A percentile compares a stretch with the other conserved stretches of the same genome.
Evolutionary conservation across 805 yeast genomes (phyloP).

Genomic region (Hanseniaspora lindneri): DNA sequence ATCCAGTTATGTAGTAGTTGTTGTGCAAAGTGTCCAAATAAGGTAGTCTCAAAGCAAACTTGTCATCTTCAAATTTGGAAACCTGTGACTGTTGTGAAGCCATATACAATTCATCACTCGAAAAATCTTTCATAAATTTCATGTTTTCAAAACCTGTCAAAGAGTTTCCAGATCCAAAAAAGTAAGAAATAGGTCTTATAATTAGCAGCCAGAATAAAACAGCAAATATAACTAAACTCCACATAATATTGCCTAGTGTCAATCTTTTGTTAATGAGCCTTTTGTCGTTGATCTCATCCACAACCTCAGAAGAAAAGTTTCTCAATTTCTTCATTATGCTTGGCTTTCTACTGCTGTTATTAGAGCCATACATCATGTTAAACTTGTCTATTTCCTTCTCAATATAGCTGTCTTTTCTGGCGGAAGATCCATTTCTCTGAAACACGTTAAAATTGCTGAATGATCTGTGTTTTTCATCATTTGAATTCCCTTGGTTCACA

Average conservation of each 20-base stretch:
- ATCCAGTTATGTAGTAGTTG: constrained; percentile 11
- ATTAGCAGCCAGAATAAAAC: constrained; percentile 10
- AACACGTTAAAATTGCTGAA: constrained; percentile 14
- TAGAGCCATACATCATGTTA: constrained; percentile 15
- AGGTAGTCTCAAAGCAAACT: constrained; percentile 12
- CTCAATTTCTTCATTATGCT: constrained; percentile 13
- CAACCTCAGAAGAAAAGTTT: constrained; percentile 11
- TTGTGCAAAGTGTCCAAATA: constrained; percentile 14
- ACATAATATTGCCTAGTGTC: constrained; percentile 1
- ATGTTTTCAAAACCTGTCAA: not conserved
- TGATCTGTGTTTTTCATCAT: not conserved
- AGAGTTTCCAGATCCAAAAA: not conserved
- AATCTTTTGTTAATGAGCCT: constrained; percentile 3
- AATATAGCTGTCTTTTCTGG: constrained; percentile 15
- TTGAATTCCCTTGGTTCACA: not conserved
- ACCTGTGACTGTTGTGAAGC: constrained; percentile 11
- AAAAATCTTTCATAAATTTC: constrained; percentile 1
- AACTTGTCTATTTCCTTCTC: constrained; percentile 16
- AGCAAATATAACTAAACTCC: constrained; percentile 7
- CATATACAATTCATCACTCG: constrained; percentile 4
- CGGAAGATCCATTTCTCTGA: constrained; percentile 7
- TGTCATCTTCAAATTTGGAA: constrained; percentile 14
- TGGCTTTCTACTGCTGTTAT: constrained; percentile 11
- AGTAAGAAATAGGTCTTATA: constrained; percentile 7
- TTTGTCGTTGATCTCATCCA: constrained; percentile 11